Evolutionary conservation across 2,329 filamentous ascomycete species (phyloP).

Genomic region (Emydomyces testavorans): DNA sequence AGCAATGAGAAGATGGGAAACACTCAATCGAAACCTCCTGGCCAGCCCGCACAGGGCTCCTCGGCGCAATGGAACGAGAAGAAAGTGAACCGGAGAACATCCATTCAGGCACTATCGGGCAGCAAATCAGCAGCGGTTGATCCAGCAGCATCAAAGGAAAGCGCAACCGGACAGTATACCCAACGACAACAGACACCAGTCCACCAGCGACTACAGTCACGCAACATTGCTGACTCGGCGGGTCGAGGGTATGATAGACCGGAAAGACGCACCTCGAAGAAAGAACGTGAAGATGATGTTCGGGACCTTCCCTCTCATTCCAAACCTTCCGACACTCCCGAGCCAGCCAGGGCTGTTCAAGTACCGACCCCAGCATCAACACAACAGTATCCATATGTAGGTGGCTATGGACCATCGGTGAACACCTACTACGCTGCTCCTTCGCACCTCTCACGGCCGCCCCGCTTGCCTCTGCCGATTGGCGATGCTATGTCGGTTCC

Average conservation of each 20-base stretch:
- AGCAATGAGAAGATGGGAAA: constrained; percentile 35
- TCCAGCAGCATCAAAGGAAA: constrained; percentile 35
- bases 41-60: constrained; percentile 23
- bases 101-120: constrained; percentile 31
- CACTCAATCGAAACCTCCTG: constrained; percentile 37
- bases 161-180: constrained; percentile 31
- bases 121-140: constrained; percentile 34
- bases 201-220: constrained; percentile 34
- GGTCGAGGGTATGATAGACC: constrained; percentile 17
- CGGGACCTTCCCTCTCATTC: constrained; percentile 19
- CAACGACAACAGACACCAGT: constrained; percentile 26
- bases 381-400: constrained; percentile 20
- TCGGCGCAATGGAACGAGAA: constrained; percentile 24
- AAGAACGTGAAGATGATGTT: constrained; percentile 9
- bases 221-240: constrained; percentile 27
- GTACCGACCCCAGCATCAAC: constrained; percentile 21
- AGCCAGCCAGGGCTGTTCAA: constrained; percentile 31
- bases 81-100: constrained; percentile 32
- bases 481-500: constrained; percentile 83
- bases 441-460: constrained; percentile 48
- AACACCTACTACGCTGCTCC: constrained; percentile 39
- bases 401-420: constrained; percentile 36
- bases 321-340: constrained; percentile 18
- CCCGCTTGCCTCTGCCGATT: constrained; percentile 81
- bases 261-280: constrained; percentile 20